phyloP scores from a whole-genome alignment of 129 eudicot genomes.

The Kitagawia praeruptora region DNA sequence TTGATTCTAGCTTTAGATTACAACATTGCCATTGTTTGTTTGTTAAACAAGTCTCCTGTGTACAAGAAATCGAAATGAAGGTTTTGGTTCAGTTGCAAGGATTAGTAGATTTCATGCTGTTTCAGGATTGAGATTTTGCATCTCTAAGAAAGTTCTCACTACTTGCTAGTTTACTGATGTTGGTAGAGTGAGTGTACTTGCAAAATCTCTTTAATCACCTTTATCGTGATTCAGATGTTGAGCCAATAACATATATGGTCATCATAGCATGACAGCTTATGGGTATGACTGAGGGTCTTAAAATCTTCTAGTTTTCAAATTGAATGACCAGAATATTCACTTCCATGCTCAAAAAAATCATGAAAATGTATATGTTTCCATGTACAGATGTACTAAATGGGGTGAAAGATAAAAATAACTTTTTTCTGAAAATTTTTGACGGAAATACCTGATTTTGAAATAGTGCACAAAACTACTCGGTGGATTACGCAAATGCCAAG shows the following conservation, averaged over 20 bases:
- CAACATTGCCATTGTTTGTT: slow-evolving; percentile 20
- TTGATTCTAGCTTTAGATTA: slow-evolving; percentile 38
- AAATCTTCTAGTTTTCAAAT: too few relatives aligned
- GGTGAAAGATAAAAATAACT: too few relatives aligned
- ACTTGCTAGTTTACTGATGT: slow-evolving; percentile 27
- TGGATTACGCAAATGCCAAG: too few relatives aligned
- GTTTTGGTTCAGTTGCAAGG: slow-evolving; percentile 24
- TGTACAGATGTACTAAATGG: too few relatives aligned
- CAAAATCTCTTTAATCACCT: slow-evolving; percentile 39
- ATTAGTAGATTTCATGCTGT: slow-evolving; percentile 37
- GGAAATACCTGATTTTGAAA: too few relatives aligned
- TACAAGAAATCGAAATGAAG: slow-evolving; percentile 23
- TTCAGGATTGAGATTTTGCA: slow-evolving; percentile 33
- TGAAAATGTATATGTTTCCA: too few relatives aligned
- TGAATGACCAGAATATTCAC: too few relatives aligned
- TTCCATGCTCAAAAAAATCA: too few relatives aligned
- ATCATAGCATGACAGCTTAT: slow-evolving; percentile 31
- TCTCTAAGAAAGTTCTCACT: slow-evolving; percentile 35
- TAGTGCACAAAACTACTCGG: too few relatives aligned
- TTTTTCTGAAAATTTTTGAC: too few relatives aligned
- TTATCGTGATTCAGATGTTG: slow-evolving; percentile 38
- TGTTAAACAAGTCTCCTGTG: slow-evolving; percentile 19
- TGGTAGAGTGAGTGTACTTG: slow-evolving; percentile 31
- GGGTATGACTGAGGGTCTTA: slow-evolving; percentile 33
- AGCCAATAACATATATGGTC: slow-evolving; percentile 36